Evolutionary conservation across 2,329 filamentous ascomycete genomes (phyloP).

Genomic region (Incumbomyces lentus): DNA sequence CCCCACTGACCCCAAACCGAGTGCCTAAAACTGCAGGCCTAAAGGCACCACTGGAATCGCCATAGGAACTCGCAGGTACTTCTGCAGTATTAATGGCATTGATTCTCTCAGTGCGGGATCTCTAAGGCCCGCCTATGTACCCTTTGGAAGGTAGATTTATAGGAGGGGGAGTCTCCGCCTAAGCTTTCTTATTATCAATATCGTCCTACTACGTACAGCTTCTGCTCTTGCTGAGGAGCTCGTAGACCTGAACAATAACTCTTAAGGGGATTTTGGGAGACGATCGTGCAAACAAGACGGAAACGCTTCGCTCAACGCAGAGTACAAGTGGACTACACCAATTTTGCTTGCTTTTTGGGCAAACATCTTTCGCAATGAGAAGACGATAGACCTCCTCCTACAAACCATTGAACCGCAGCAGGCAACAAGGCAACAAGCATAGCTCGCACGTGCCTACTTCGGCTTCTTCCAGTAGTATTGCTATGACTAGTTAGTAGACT

Average conservation of each 20-base stretch:
- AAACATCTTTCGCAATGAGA: slow-evolving; percentile 9
- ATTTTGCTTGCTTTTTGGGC: background rate
- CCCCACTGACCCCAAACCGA: too few relatives aligned
- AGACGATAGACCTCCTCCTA: slow-evolving; percentile 11
- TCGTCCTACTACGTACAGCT: background rate
- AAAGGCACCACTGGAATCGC: too few relatives aligned
- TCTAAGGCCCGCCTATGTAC: too few relatives aligned
- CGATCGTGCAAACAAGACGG: background rate
- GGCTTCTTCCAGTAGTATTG: slow-evolving; percentile 65
- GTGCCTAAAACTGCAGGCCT: too few relatives aligned
- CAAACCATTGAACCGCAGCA: slow-evolving; percentile 28
- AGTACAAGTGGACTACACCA: background rate
- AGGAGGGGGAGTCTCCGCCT: too few relatives aligned
- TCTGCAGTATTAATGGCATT: too few relatives aligned
- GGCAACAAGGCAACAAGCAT: slow-evolving; percentile 11
- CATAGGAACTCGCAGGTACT: too few relatives aligned
- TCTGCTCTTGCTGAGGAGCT: background rate
- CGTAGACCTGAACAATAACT: background rate
- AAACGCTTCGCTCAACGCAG: slow-evolving; percentile 2
- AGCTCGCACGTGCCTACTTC: slow-evolving; percentile 27
- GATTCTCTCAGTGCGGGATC: too few relatives aligned
- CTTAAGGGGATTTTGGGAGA: too few relatives aligned
- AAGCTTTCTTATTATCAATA: too few relatives aligned
- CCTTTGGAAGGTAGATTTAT: too few relatives aligned
- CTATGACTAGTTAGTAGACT: slow-evolving; percentile 29